Conservation (phyloP, 176 grass and related monocot species). For the sorghum (Sorghum bicolor) region DNA sequence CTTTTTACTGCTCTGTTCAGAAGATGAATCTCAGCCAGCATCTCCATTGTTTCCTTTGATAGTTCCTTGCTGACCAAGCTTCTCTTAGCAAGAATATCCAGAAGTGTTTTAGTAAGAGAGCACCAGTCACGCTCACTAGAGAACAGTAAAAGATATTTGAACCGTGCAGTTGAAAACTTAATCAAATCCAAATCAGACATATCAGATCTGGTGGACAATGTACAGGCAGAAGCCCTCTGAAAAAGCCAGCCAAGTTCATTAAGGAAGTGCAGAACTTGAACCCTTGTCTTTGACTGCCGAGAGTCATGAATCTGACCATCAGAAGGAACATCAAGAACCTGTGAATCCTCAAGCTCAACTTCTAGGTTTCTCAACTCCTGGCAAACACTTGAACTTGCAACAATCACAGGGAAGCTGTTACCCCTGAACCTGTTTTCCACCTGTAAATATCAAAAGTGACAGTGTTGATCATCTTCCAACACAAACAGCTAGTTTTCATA, state of each 20-base stretch:
- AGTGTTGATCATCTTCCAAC: constrained; percentile 34
- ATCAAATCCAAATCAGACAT: constrained; percentile 34
- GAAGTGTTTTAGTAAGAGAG: constrained; percentile 70
- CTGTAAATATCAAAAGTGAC: constrained; percentile 49
- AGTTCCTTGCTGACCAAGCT: constrained; percentile 52
- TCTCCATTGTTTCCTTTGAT: constrained; percentile 67
- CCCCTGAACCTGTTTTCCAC: constrained; percentile 99
- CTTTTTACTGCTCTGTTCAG: constrained; percentile 93
- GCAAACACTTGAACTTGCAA: constrained; percentile 73
- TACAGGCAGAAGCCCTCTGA: constrained; percentile 53
- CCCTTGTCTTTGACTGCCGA: constrained; percentile 43
- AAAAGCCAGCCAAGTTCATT: constrained; percentile 99
- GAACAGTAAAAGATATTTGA: constrained; percentile 82
- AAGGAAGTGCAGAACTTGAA: constrained; percentile 76
- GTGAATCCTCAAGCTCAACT: constrained; percentile 61
- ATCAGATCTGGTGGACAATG: constrained; percentile 18
- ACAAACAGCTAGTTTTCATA: constrained; percentile 8
- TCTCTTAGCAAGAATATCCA: constrained; percentile 78
- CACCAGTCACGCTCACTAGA: constrained; percentile 89
- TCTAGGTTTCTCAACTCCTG: constrained; percentile 79
- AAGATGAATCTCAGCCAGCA: constrained; percentile 73
- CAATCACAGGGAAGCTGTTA: constrained; percentile 87
- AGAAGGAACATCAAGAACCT: constrained; percentile 39
- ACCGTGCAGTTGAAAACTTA: constrained; percentile 67
- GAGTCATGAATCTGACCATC: constrained; percentile 55